These are phyloP conservation scores for Phytophthora colocasiae DNA, from an alignment of 352 stramenopile genomes.

Conservation along the genomic window DNA sequence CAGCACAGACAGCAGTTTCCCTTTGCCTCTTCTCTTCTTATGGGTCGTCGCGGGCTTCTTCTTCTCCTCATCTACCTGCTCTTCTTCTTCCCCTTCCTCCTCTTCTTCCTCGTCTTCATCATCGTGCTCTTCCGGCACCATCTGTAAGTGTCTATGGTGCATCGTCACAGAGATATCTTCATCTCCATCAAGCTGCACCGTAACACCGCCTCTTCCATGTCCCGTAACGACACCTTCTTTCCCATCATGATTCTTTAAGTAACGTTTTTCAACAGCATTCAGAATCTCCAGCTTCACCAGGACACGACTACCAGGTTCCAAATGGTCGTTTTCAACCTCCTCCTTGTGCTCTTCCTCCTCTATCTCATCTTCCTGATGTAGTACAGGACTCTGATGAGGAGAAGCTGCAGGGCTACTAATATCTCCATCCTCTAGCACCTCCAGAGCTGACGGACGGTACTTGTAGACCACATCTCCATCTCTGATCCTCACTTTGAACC, in stretches of 20 bases:
- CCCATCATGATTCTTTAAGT: slow-evolving; percentile 75
- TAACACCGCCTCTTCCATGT: slow-evolving; percentile 41
- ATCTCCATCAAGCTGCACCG: slow-evolving; percentile 64
- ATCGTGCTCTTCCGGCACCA: slow-evolving; percentile 36
- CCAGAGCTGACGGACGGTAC: slow-evolving; percentile 80
- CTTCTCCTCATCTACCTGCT: slow-evolving; percentile 38
- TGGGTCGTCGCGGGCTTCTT: slow-evolving; percentile 24
- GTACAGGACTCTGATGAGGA: slow-evolving; percentile 17
- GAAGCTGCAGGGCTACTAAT: slow-evolving; percentile 24
- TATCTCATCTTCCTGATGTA: slow-evolving; percentile 38
- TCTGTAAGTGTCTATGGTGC: slow-evolving; percentile 58
- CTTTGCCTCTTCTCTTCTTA: slow-evolving; percentile 48
- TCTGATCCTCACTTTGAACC: slow-evolving; percentile 86
- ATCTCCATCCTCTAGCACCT: slow-evolving; percentile 53
- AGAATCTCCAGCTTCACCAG: slow-evolving; percentile 57
- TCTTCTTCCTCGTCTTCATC: slow-evolving; percentile 48
- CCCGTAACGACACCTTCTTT: slow-evolving; percentile 74
- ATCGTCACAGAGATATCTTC: slow-evolving; percentile 60
- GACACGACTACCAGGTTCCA: slow-evolving; percentile 65
- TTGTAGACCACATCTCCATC: slow-evolving; percentile 90
- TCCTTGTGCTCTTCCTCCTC: slow-evolving; percentile 58
- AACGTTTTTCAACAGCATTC: slow-evolving; percentile 53
- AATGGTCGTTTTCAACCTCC: slow-evolving; percentile 42
- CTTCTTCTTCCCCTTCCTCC: slow-evolving; percentile 34
- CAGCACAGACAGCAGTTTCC: slow-evolving; percentile 75